Evolutionary conservation across 2,329 filamentous ascomycete genomes (phyloP).

Genomic region (Keithomyces neogunnii): DNA sequence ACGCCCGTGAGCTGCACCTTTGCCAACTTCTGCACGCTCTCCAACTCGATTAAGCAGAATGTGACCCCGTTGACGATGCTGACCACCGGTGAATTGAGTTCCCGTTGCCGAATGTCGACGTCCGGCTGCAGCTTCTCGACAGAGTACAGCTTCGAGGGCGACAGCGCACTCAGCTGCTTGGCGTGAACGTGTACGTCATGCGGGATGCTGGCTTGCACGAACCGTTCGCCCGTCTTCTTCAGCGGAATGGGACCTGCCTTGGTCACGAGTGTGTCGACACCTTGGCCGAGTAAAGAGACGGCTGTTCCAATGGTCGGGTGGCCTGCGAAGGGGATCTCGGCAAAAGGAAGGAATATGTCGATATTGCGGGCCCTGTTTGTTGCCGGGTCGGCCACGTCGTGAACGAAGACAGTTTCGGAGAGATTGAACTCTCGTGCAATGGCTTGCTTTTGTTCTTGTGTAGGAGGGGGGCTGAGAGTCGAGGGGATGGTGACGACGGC

Average conservation of each 20-base stretch:
- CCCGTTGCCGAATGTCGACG: conserved; percentile 22
- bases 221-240: conserved; percentile 23
- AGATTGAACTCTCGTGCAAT: conserved; percentile 57
- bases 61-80: conserved; percentile 68
- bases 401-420: conserved; percentile 55
- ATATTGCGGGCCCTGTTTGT: conserved; percentile 30
- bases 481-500: conserved; percentile 47
- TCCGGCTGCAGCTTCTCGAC: conserved; percentile 20
- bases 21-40: conserved; percentile 49
- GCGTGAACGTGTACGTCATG: conserved; percentile 57
- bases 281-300: conserved; percentile 34
- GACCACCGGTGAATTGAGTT: conserved; percentile 38
- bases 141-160: conserved; percentile 5
- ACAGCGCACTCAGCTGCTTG: conserved; percentile 26
- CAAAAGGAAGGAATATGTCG: conserved; percentile 49
- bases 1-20: conserved; percentile 24
- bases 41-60: conserved; percentile 58
- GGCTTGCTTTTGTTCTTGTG: conserved; percentile 45
- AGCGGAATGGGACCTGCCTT: conserved; percentile 50
- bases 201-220: conserved; percentile 56
- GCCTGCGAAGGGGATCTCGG: conserved; percentile 53
- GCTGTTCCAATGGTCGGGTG: conserved; percentile 53
- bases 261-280: conserved; percentile 37
- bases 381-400: conserved; percentile 30
- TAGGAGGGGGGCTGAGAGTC: conserved; percentile 27